Conservation (phyloP, 1,284 basidiomycete genomes). For the Cutaneotrichosporon arboriforme region DNA sequence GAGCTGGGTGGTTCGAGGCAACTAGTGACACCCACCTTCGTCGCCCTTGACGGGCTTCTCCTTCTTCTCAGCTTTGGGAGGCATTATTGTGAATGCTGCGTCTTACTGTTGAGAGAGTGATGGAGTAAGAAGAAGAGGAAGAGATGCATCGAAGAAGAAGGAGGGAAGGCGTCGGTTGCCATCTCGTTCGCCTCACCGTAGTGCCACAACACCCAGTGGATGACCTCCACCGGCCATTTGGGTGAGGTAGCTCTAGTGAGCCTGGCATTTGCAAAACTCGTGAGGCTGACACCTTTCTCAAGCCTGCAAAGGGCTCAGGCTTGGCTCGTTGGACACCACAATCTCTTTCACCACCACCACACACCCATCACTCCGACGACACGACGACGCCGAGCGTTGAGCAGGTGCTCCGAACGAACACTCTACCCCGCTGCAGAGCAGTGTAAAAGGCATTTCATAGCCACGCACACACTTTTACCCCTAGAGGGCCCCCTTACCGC, state of each 20-base stretch:
- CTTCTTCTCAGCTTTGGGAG: constrained; percentile 75
- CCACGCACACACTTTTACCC: too few species aligned
- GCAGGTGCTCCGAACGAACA: too few species aligned
- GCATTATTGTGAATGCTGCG: constrained; percentile 26
- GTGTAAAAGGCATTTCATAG: too few species aligned
- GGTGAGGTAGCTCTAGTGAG: not conserved
- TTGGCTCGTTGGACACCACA: too few species aligned
- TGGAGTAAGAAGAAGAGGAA: not conserved
- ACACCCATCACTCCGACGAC: too few species aligned
- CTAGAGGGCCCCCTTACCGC: too few species aligned
- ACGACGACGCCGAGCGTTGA: too few species aligned
- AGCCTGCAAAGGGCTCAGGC: constrained; percentile 1
- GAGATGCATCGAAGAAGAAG: not conserved
- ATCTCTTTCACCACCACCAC: too few species aligned
- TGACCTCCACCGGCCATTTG: not conserved
- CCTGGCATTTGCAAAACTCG: not conserved
- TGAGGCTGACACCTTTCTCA: not conserved
- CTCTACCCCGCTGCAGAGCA: too few species aligned
- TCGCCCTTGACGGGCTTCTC: constrained; percentile 43
- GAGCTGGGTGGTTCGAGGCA: not conserved
- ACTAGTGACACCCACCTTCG: constrained; percentile 34
- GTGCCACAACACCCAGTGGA: not conserved
- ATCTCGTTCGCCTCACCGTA: not conserved
- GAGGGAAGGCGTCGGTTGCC: too few species aligned
- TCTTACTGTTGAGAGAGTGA: too few species aligned